phyloP scores from a whole-genome alignment of 352 stramenopile genomes.

The Globisporangium cederbergense region DNA sequence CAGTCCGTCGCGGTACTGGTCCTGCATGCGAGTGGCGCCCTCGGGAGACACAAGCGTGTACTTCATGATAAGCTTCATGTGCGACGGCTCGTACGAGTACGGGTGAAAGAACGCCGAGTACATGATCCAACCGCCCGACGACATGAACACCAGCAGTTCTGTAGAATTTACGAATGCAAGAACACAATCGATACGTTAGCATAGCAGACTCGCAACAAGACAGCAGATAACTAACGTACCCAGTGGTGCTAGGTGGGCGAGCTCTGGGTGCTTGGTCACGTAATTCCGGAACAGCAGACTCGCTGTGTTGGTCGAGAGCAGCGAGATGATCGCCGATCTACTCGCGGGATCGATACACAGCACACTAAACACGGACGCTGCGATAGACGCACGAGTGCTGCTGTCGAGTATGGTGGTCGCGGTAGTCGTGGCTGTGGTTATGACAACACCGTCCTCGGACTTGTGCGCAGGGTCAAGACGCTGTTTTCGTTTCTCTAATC shows the following conservation, averaged over 20 bases:
- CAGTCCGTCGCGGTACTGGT: conserved; percentile 33
- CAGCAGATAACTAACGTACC: conserved; percentile 6
- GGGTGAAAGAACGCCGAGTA: conserved; percentile 58
- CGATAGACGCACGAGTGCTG: conserved; percentile 24
- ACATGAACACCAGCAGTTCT: conserved; percentile 56
- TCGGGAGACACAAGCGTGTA: conserved; percentile 43
- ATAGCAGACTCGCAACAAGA: neutral
- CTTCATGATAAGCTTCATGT: conserved; percentile 59
- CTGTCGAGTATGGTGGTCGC: neutral
- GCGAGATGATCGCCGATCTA: conserved; percentile 43
- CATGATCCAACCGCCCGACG: conserved; percentile 54
- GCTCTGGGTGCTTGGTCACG: conserved; percentile 28
- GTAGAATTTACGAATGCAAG: neutral
- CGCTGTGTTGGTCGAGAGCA: conserved; percentile 46
- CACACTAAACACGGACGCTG: conserved; percentile 30
- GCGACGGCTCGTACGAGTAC: conserved; percentile 49
- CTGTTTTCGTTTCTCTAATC: conserved; percentile 14
- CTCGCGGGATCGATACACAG: conserved; percentile 32
- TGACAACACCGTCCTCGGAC: neutral
- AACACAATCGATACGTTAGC: neutral
- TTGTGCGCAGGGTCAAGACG: neutral
- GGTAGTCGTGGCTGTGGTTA: neutral
- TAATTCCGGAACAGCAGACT: conserved; percentile 33
- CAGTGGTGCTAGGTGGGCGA: conserved; percentile 28
- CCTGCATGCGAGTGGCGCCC: conserved; percentile 32